A percentile compares a stretch with the other conserved stretches of the same genome.
phyloP scores from a whole-genome alignment of 2,329 filamentous ascomycete species.

The Calycina herbarum region DNA sequence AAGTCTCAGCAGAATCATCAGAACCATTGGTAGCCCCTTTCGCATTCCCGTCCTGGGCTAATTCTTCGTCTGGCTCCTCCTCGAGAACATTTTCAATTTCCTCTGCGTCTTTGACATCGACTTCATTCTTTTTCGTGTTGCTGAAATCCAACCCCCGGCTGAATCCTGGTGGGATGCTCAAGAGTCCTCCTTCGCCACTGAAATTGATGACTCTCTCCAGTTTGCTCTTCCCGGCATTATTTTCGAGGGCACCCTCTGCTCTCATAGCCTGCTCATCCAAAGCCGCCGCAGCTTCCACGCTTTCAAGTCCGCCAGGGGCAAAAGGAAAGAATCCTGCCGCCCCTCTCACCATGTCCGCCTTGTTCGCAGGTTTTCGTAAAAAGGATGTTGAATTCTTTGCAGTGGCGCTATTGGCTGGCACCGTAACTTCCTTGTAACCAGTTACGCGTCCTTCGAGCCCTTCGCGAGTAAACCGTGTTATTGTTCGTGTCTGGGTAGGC shows the following conservation, averaged over 20 bases:
- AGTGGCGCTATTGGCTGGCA: constrained; percentile 83
- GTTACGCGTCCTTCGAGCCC: constrained; percentile 91
- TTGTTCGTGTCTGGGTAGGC: constrained; percentile 89
- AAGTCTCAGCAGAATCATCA: constrained; percentile 37
- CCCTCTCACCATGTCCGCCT: constrained; percentile 89
- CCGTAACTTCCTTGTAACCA: constrained; percentile 90
- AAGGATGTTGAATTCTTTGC: constrained; percentile 95
- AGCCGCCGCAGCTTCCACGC: constrained; percentile 80
- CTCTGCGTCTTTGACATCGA: constrained; percentile 61
- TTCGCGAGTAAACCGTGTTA: constrained; percentile 87
- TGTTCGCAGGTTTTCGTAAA: constrained; percentile 78
- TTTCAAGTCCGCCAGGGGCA: constrained; percentile 84
- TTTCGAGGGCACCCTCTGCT: constrained; percentile 46
- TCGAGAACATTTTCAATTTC: constrained; percentile 68
- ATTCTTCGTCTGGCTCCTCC: constrained; percentile 43
- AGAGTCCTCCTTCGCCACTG: constrained; percentile 70
- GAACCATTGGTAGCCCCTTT: constrained; percentile 37
- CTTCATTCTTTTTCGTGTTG: constrained; percentile 56
- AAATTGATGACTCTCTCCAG: constrained; percentile 88
- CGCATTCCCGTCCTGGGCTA: constrained; percentile 36
- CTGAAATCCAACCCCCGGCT: constrained; percentile 72
- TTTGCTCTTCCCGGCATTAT: constrained; percentile 48
- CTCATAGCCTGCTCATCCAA: constrained; percentile 73
- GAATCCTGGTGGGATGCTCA: constrained; percentile 82
- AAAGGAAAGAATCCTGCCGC: constrained; percentile 94